These are phyloP conservation scores for Nitzschia putrida DNA, from an alignment of 108 stramenopile species.

Conservation along the genomic window DNA sequence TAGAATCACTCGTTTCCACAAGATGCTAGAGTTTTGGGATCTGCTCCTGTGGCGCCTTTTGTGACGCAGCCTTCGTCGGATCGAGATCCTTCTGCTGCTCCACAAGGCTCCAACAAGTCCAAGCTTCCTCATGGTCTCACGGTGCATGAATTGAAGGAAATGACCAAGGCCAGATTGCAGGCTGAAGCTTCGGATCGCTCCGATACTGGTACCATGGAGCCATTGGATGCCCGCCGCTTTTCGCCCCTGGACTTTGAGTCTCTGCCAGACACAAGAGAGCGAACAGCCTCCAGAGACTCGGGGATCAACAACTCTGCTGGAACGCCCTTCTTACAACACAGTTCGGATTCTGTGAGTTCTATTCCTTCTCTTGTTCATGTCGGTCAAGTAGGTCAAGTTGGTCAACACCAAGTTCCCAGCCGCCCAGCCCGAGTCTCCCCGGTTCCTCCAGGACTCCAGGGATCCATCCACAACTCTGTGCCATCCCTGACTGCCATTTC, in stretches of 20 bases:
- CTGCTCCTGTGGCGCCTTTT: neutral
- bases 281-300: constrained; percentile 27
- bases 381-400: neutral
- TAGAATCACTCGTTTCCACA: too few relatives aligned
- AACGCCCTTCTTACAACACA: neutral
- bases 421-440: constrained; percentile 26
- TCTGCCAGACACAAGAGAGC: constrained; percentile 12
- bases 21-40: too few relatives aligned
- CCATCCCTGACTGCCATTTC: neutral
- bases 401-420: neutral
- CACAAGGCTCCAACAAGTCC: neutral
- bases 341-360: constrained; percentile 22
- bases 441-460: constrained; percentile 9
- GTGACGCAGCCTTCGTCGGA: neutral
- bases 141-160: constrained; percentile 90
- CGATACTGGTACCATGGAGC: neutral
- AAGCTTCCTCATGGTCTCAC: constrained; percentile 90
- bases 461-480: neutral
- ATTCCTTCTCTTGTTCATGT: constrained; percentile 42
- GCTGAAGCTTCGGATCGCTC: constrained; percentile 54
- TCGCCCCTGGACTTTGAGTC: constrained; percentile 39
- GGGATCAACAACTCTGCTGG: neutral
- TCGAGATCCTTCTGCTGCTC: neutral
- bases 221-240: constrained; percentile 10
- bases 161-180: constrained; percentile 87